These are phyloP conservation scores for Brasilioporus rufonigricans DNA, from an alignment of 768 basidiomycete genomes.

Conservation along the genomic window DNA sequence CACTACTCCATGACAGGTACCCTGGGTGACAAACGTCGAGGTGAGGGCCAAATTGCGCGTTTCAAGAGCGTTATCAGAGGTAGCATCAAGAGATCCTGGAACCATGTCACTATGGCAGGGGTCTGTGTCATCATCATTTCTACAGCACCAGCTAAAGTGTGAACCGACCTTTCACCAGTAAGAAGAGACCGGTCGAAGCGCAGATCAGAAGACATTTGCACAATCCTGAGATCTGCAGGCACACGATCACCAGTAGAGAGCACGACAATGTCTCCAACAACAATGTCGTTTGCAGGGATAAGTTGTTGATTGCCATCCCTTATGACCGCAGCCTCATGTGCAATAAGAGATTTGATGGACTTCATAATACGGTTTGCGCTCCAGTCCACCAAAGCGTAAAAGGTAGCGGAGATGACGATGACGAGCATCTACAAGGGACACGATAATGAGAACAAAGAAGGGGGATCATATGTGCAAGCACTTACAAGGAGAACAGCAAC, in stretches of 20 bases:
- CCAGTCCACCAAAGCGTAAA: slow-evolving; percentile 53
- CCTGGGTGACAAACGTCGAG: slow-evolving; percentile 42
- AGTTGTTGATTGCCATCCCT: slow-evolving; percentile 48
- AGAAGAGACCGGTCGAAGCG: slow-evolving; percentile 53
- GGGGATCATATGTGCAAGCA: slow-evolving; percentile 12
- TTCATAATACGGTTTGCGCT: slow-evolving; percentile 50
- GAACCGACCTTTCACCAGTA: slow-evolving; percentile 44
- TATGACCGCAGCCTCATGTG: slow-evolving; percentile 55
- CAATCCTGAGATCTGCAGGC: slow-evolving; percentile 57
- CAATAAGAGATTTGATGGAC: slow-evolving; percentile 57
- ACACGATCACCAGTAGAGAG: slow-evolving; percentile 56
- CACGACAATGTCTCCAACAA: slow-evolving; percentile 55
- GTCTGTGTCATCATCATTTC: background rate
- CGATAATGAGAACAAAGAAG: slow-evolving; percentile 3
- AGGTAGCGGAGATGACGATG: slow-evolving; percentile 40
- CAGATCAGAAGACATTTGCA: slow-evolving; percentile 50
- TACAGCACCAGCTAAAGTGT: background rate
- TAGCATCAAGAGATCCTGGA: slow-evolving; percentile 44
- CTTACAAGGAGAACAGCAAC: slow-evolving; percentile 50
- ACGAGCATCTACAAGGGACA: slow-evolving; percentile 36
- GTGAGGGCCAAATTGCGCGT: slow-evolving; percentile 49
- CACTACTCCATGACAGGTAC: slow-evolving; percentile 40
- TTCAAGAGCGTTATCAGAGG: slow-evolving; percentile 49
- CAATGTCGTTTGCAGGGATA: slow-evolving; percentile 51
- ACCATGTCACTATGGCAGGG: slow-evolving; percentile 36